A percentile compares a stretch with the other conserved stretches of the same genome.
These are phyloP conservation scores for Willaertia magna DNA, from an alignment of 208 protist species.

Conservation along the genomic window DNA sequence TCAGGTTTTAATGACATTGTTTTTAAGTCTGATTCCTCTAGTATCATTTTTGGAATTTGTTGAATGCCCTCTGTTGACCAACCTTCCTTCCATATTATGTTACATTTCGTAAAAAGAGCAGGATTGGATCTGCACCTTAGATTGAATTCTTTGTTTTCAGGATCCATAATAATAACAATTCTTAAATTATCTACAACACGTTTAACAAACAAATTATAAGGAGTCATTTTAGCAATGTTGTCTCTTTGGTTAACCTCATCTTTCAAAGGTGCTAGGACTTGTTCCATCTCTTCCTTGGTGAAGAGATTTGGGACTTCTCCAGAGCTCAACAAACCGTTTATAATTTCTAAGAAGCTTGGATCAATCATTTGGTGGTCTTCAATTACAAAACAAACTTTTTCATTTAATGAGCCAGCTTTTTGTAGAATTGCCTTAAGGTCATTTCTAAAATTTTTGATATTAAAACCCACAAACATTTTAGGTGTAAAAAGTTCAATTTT, in stretches of 20 bases:
- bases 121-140: conserved; percentile 80
- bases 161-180: conserved; percentile 84
- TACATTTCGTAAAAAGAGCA: conserved; percentile 84
- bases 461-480: conserved; percentile 70
- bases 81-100: conserved; percentile 84
- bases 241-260: conserved; percentile 47
- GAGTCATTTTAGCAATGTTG: conserved; percentile 53
- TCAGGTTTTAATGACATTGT: neutral
- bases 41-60: conserved; percentile 64
- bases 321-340: conserved; percentile 86
- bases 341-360: conserved; percentile 64
- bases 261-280: conserved; percentile 74
- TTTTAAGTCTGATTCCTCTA: conserved; percentile 30
- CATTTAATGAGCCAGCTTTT: conserved; percentile 69
- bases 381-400: conserved; percentile 70
- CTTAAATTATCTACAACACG: conserved; percentile 77
- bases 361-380: conserved; percentile 87
- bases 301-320: conserved; percentile 92
- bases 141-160: conserved; percentile 72
- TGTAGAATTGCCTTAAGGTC: conserved; percentile 80
- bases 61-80: conserved; percentile 75
- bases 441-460: conserved; percentile 73
- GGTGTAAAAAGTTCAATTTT: conserved; percentile 70
- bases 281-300: conserved; percentile 82
- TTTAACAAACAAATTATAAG: conserved; percentile 73